Base-by-base conservation (phyloP, 805 yeast genomes). In the Candida koratica region DNA sequence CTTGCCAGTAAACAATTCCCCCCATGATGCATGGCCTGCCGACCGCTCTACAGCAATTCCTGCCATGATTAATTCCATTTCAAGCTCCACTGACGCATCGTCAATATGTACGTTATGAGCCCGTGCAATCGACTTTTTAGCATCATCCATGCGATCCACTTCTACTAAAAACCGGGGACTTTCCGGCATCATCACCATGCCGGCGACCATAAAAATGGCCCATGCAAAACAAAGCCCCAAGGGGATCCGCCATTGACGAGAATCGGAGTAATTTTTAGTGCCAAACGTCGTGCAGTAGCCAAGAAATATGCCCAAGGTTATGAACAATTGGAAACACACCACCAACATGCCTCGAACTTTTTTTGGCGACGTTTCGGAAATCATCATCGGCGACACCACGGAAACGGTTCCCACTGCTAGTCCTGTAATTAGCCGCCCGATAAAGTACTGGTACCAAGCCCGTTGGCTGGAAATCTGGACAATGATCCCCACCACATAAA, bases 321-420 rank as follows among this genome's bases (percentile, higher is more conserved):
- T 73, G 73, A 74, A 75, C 56, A 81, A 67, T 62, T 81, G 87
- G 68, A 71, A 81, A 48, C 77, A 73, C 25, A 81, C 75, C 32
- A 81, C 86, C 40, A 81, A 66, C 23, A 83, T 68, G 57, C 86
- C 86, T 74, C 89, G 75, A 24, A 80, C 61, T 39, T 72, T 75
- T 49, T 77, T 79, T 52, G 89, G 89, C 39, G 87, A 63, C 41
- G 80, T 70, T 57, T 81, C 89, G 17, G 81, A 71, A 49, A 80
- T 79, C 62, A 80, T 73, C 63, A 74, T 64, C 27, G 80, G 90
- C 4, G 77, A 77, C 25, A 79, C 69, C 49, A 81, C 83, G 0
- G 87, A 75, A 10, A 83, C 79, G 16, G 73, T 71, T 12, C 93
- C 93, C 15, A 84, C 78, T 13, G 82, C 87, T n/a, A 80, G 45